phyloP scores from a whole-genome alignment of 306 rosid genomes.

The Rosa chinensis region DNA sequence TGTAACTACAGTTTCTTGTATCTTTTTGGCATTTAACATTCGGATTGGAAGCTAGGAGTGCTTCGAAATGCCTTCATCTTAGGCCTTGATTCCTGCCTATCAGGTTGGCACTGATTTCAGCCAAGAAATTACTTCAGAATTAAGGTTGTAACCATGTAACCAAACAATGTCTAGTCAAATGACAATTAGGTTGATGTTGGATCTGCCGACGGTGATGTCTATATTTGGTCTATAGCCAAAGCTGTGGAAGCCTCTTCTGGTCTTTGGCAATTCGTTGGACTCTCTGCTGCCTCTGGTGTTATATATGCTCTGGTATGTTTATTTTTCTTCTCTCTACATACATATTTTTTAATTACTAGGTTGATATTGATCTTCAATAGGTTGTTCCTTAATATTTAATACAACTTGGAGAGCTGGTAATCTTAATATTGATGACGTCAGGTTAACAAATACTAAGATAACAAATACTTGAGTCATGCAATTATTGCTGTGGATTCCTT shows the following conservation, averaged over 20 bases:
- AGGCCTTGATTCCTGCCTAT: too few species aligned
- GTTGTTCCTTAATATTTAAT: neutral
- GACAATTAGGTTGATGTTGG: constrained; percentile 90
- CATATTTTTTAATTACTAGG: neutral
- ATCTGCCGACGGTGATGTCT: constrained; percentile 81
- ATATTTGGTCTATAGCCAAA: constrained; percentile 77
- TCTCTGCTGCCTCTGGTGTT: constrained; percentile 40
- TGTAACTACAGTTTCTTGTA: neutral
- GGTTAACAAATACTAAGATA: constrained; percentile 7
- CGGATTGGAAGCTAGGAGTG: neutral
- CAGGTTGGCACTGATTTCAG: too few species aligned
- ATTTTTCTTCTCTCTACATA: neutral
- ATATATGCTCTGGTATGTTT: constrained; percentile 34
- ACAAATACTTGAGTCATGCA: too few species aligned
- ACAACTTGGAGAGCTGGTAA: constrained; percentile 62
- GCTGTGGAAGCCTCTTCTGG: constrained; percentile 61
- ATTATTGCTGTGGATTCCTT: too few species aligned
- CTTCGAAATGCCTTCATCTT: too few species aligned
- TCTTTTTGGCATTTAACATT: neutral
- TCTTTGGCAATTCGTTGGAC: constrained; percentile 65
- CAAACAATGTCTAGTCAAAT: constrained; percentile 5
- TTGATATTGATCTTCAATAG: neutral
- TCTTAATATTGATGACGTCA: constrained; percentile 62
- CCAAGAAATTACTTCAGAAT: too few species aligned
- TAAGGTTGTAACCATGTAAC: too few species aligned